These are phyloP conservation scores for Quercus suber DNA, from an alignment of 306 rosid species.

Conservation along the genomic window DNA sequence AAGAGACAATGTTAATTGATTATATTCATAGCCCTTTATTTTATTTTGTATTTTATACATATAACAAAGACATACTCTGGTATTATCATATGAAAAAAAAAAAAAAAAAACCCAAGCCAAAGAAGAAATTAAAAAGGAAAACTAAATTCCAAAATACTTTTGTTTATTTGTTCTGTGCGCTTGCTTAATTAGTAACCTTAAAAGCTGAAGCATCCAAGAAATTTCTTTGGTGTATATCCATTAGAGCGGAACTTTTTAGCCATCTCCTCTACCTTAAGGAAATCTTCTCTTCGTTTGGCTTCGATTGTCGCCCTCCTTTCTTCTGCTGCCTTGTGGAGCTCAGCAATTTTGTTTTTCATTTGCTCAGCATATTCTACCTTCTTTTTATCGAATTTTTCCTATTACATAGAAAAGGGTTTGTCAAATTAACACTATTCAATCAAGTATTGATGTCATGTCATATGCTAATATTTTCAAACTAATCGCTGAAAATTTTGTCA, in stretches of 20 bases:
- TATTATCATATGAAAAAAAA: not conserved
- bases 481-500: not conserved
- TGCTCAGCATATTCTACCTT: constrained; percentile 32
- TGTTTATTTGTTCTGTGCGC: not conserved
- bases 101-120: not conserved
- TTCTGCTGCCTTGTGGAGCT: constrained; percentile 33
- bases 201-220: constrained; percentile 23
- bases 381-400: constrained; percentile 40
- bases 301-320: constrained; percentile 33
- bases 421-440: not conserved
- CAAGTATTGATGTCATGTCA: not conserved
- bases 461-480: not conserved
- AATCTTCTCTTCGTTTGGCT: constrained; percentile 19
- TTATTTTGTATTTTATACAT: not conserved
- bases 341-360: constrained; percentile 38
- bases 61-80: not conserved
- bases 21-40: no score
- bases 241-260: constrained; percentile 26
- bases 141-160: not conserved
- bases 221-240: constrained; percentile 24
- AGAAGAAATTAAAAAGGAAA: not conserved
- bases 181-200: not conserved
- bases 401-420: not conserved
- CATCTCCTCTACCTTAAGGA: constrained; percentile 22
- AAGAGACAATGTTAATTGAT: no score